Evolutionary conservation across 2,329 filamentous ascomycete genomes (phyloP), one percentile per base, ranked within the genome.

Genomic region (Rutstroemia sp.): DNA sequence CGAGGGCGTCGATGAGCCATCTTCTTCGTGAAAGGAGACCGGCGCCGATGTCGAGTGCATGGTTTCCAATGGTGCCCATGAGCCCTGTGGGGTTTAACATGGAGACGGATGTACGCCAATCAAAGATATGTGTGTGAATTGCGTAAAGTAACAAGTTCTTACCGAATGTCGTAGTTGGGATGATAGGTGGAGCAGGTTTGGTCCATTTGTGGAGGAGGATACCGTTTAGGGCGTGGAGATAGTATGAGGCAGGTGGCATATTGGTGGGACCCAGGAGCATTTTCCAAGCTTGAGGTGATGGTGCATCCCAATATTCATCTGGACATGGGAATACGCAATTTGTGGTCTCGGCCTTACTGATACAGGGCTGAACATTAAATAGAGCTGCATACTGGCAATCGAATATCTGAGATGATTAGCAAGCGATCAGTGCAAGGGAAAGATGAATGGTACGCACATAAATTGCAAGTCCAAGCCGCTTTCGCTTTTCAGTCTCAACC

Each of bases 71-170:
- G 1, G 62, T 61, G 3, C 65, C 66, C 56, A 63, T 63, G 0
- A 67, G 49, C 8, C 65, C 66, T 0, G 66, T 67, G 0, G 66
- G 66, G 39, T 67, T 67, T 27, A 67, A 58, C 66, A 67, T 67
- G 3, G 52, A 60, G 5, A 64, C 65, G 10, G 61, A 56, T 56
- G 64, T 61, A 2, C 66, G 63, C 66, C 66, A 67, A 49, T 67
- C 66, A 45, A 67, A 67, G 25, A 67, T 65, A 34, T 66, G 65
- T 1, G 64, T 65, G 47, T 67, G 66, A 1, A 67, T 56, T 3
- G 65, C 64, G 42, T 67, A 67, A n/a, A 67, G 59, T 6, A 67
- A 55, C 6, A 67, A 57, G 3, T 60, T 62, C 38, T 66, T 66
- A 4, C 65, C 65, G 9, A 66, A 64, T n/a, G 63, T 61, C 4